Conservation (phyloP, 768 basidiomycete genomes). For the Xanthoconium purpureum region DNA sequence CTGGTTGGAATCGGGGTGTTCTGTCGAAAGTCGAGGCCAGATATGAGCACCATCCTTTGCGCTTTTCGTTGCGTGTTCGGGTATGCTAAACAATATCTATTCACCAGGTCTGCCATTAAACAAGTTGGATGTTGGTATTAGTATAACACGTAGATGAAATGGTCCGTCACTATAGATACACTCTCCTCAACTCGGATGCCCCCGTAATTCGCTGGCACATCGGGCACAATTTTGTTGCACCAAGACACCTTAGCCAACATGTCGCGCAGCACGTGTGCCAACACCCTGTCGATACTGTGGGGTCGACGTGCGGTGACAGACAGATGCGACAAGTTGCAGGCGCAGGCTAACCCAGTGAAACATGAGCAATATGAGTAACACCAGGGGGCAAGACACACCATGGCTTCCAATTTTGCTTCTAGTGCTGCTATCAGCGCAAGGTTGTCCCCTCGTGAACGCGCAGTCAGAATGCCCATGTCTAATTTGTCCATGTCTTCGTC, state of each 20-base stretch:
- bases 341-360: slow-evolving; percentile 14
- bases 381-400: slow-evolving; percentile 43
- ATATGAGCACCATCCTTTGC: slow-evolving; percentile 55
- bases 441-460: slow-evolving; percentile 47
- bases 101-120: slow-evolving; percentile 7
- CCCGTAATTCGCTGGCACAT: slow-evolving; percentile 85
- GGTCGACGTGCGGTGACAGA: slow-evolving; percentile 72
- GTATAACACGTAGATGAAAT: background rate
- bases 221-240: slow-evolving; percentile 78
- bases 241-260: slow-evolving; percentile 84
- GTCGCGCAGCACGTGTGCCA: slow-evolving; percentile 85
- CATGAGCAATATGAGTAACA: slow-evolving; percentile 29
- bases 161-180: slow-evolving; percentile 53
- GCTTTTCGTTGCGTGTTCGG: background rate
- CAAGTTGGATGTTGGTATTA: background rate
- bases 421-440: slow-evolving; percentile 51
- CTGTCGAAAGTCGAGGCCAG: slow-evolving; percentile 83
- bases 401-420: slow-evolving; percentile 56
- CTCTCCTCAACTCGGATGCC: slow-evolving; percentile 68
- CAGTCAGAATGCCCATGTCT: slow-evolving; percentile 48
- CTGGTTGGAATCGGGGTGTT: slow-evolving; percentile 46
- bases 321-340: slow-evolving; percentile 67
- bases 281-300: slow-evolving; percentile 78
- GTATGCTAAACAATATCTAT: slow-evolving; percentile 4
- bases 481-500: slow-evolving; percentile 42